A percentile compares a stretch with the other conserved stretches of the same genome.
Evolutionary conservation across 768 basidiomycete species (phyloP).

Genomic region (Gelatoporia subvermispora): DNA sequence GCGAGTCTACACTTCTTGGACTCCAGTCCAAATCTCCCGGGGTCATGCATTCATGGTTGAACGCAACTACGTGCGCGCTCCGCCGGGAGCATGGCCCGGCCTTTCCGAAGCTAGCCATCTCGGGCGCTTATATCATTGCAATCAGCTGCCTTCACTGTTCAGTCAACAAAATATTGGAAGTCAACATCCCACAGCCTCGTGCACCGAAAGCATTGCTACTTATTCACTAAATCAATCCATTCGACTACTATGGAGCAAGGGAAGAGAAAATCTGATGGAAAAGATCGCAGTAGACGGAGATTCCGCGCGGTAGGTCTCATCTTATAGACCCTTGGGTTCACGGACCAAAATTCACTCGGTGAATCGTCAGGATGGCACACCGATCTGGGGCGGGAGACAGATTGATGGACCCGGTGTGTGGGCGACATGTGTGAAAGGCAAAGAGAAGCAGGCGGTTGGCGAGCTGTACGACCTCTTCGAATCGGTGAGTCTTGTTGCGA

Average conservation of each 20-base stretch:
- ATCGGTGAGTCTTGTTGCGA: conserved; percentile 41
- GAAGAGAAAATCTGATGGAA: conserved; percentile 20
- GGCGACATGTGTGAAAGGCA: conserved; percentile 83
- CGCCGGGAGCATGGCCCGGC: too few relatives aligned
- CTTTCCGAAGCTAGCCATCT: too few relatives aligned
- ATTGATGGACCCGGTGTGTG: conserved; percentile 83
- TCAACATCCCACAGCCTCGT: too few relatives aligned
- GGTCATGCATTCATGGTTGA: too few relatives aligned
- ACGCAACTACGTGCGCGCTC: too few relatives aligned
- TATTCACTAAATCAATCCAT: background rate
- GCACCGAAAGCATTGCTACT: too few relatives aligned
- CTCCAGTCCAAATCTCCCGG: too few relatives aligned
- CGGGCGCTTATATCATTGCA: too few relatives aligned
- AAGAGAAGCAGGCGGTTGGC: conserved; percentile 71
- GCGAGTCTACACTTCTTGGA: too few relatives aligned
- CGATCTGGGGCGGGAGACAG: conserved; percentile 57
- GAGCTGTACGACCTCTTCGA: conserved; percentile 80
- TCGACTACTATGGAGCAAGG: conserved; percentile 10
- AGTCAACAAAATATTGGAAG: too few relatives aligned
- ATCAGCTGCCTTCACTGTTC: too few relatives aligned
- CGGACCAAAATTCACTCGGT: too few relatives aligned
- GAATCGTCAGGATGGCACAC: conserved; percentile 54
- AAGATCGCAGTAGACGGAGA: conserved; percentile 19
- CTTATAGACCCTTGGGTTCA: background rate
- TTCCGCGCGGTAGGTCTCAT: conserved; percentile 15